Evolutionary conservation across 2,329 filamentous ascomycete genomes (phyloP).

Genomic region (Arachnopeziza araneosa): DNA sequence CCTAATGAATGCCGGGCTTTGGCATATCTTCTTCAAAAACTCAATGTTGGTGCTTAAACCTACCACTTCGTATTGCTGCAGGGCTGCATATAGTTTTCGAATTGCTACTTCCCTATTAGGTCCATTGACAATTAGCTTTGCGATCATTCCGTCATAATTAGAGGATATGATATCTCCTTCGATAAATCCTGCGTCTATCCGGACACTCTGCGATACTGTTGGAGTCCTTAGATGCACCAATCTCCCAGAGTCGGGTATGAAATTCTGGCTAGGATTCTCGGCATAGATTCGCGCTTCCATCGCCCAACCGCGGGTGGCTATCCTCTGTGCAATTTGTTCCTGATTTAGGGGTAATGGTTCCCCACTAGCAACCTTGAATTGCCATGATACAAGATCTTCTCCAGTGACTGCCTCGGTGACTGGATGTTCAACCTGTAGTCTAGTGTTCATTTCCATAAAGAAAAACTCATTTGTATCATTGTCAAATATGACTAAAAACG

Average conservation of each 20-base stretch:
- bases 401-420: slow-evolving; percentile 79
- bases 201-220: slow-evolving; percentile 60
- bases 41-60: slow-evolving; percentile 94
- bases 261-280: slow-evolving; percentile 86
- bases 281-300: slow-evolving; percentile 97
- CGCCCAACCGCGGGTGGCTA: slow-evolving; percentile 72
- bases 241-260: slow-evolving; percentile 88
- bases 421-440: slow-evolving; percentile 93
- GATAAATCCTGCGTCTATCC: slow-evolving; percentile 90
- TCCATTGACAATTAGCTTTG: slow-evolving; percentile 90
- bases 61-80: slow-evolving; percentile 87
- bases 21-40: slow-evolving; percentile 84
- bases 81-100: slow-evolving; percentile 70
- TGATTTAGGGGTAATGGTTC: slow-evolving; percentile 62
- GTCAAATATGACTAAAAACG: slow-evolving; percentile 73
- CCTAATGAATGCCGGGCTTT: slow-evolving; percentile 72
- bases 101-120: slow-evolving; percentile 74
- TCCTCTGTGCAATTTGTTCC: slow-evolving; percentile 60
- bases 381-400: slow-evolving; percentile 86
- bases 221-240: slow-evolving; percentile 80
- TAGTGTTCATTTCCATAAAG: slow-evolving; percentile 79
- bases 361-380: slow-evolving; percentile 78
- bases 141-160: slow-evolving; percentile 98
- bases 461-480: slow-evolving; percentile 76
- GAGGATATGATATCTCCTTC: slow-evolving; percentile 88